A percentile compares a stretch with the other conserved stretches of the same genome.
Evolutionary conservation across 1,284 basidiomycete species (phyloP).

Genomic region (Boletus mariae): DNA sequence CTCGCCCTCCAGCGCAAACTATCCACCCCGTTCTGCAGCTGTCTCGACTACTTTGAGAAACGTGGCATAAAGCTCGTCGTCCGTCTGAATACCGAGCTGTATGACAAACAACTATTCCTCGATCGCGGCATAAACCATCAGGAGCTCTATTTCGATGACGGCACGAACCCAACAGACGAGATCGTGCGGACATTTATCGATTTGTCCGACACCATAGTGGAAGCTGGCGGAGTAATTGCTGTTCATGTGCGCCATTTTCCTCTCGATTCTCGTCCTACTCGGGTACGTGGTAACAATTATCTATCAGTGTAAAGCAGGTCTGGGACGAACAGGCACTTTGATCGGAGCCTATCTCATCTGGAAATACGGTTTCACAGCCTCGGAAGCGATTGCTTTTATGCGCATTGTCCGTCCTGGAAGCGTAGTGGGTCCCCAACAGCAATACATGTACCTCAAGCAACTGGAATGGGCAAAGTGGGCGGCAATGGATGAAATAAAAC

Average conservation of each 20-base stretch:
- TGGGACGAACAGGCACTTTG: slow-evolving; percentile 90
- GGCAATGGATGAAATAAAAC: slow-evolving; percentile 69
- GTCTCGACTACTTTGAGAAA: slow-evolving; percentile 89
- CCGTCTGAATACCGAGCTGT: slow-evolving; percentile 91
- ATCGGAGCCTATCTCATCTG: slow-evolving; percentile 98
- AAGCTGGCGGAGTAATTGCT: slow-evolving; percentile 78
- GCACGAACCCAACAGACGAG: slow-evolving; percentile 94
- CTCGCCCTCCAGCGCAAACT: slow-evolving; percentile 73
- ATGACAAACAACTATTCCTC: slow-evolving; percentile 82
- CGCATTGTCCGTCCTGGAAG: slow-evolving; percentile 94
- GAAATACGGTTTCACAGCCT: slow-evolving; percentile 99
- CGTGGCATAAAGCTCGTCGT: slow-evolving; percentile 89
- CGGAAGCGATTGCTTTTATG: slow-evolving; percentile 98
- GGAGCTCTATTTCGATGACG: slow-evolving; percentile 97
- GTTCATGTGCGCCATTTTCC: slow-evolving; percentile 66
- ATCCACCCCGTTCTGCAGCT: slow-evolving; percentile 78
- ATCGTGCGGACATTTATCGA: slow-evolving; percentile 91
- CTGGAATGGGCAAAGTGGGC: slow-evolving; percentile 94
- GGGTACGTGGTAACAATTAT: slow-evolving; percentile 20
- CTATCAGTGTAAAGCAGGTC: slow-evolving; percentile 84
- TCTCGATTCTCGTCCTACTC: slow-evolving; percentile 14
- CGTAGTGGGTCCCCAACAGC: slow-evolving; percentile 91
- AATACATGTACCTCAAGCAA: slow-evolving; percentile 96
- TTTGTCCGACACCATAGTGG: slow-evolving; percentile 75
- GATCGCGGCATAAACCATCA: slow-evolving; percentile 87